A percentile compares a stretch with the other conserved stretches of the same genome.
Conservation (phyloP, 1,284 basidiomycete genomes). For the Leccinum glutinopallens region DNA sequence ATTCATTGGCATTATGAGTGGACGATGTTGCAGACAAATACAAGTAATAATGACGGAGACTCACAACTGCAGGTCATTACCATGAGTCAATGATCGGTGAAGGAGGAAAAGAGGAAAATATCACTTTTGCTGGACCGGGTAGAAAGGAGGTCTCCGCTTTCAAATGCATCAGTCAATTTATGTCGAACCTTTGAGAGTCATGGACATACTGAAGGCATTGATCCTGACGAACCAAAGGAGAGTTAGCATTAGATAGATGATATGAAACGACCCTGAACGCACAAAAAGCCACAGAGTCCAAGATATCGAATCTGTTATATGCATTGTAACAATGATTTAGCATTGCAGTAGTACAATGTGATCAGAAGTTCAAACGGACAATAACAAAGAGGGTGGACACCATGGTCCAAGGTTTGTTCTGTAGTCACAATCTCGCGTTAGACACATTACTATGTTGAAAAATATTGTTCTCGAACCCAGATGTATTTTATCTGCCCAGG, state of each 20-base stretch:
- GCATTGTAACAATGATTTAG: too few species aligned
- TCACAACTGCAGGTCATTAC: not conserved
- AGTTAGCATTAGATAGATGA: not conserved
- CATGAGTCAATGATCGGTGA: not conserved
- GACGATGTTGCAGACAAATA: not conserved
- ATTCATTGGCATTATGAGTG: not conserved
- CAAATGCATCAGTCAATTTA: too few species aligned
- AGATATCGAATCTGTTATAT: too few species aligned
- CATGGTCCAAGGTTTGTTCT: not conserved
- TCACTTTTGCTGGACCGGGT: too few species aligned
- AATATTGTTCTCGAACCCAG: not conserved
- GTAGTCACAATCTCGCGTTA: not conserved
- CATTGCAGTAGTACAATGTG: too few species aligned
- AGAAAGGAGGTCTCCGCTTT: too few species aligned
- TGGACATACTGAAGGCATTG: not conserved
- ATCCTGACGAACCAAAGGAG: not conserved
- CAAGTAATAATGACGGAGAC: not conserved
- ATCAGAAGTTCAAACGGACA: not conserved
- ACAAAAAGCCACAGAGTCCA: not conserved
- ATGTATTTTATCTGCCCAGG: not conserved
- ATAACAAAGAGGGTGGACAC: not conserved
- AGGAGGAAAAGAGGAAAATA: not conserved
- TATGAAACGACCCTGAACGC: not conserved
- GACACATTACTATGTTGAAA: not conserved
- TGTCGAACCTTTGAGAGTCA: too few species aligned